Conservation (phyloP, 2,329 filamentous ascomycete species). For the Thielaviopsis ethacetica region DNA sequence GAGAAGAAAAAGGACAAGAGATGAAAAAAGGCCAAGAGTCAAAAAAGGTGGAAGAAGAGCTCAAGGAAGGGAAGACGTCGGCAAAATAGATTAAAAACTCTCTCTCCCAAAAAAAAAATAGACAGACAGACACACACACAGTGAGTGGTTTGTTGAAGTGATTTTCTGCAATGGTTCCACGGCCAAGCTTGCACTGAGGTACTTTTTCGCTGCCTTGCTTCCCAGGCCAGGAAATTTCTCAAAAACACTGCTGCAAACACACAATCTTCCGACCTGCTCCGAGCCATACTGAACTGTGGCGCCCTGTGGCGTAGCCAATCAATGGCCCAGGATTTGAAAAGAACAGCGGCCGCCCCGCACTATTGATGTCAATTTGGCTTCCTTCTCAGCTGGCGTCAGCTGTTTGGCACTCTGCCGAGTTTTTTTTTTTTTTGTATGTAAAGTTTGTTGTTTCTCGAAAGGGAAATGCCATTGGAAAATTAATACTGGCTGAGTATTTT, state of each 20-base stretch:
- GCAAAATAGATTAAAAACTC: constrained; percentile 3
- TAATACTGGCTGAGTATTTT: constrained; percentile 3
- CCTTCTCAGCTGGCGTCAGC: constrained; percentile 14
- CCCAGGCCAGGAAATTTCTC: constrained; percentile 18
- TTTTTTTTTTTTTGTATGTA: not conserved
- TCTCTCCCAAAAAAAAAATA: constrained; percentile 16
- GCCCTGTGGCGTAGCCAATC: constrained; percentile 19
- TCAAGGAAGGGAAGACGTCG: not conserved
- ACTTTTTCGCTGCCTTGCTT: constrained; percentile 26
- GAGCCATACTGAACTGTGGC: constrained; percentile 17
- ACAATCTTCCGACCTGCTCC: constrained; percentile 26
- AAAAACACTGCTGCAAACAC: constrained; percentile 8
- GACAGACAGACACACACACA: constrained; percentile 13
- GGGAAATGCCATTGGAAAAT: constrained; percentile 10
- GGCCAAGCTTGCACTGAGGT: constrained; percentile 28
- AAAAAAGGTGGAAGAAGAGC: not conserved
- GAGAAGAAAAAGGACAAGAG: constrained; percentile 13
- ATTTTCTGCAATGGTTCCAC: constrained; percentile 10
- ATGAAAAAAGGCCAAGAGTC: constrained; percentile 2
- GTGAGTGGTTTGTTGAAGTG: constrained; percentile 40
- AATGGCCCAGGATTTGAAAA: constrained; percentile 14
- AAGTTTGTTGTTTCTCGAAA: constrained; percentile 4
- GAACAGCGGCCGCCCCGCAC: constrained; percentile 14
- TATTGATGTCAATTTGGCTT: constrained; percentile 13
- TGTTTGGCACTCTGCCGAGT: not conserved